Evolutionary conservation across 2,329 filamentous ascomycete genomes (phyloP).

Genomic region (Ophiostoma montium): DNA sequence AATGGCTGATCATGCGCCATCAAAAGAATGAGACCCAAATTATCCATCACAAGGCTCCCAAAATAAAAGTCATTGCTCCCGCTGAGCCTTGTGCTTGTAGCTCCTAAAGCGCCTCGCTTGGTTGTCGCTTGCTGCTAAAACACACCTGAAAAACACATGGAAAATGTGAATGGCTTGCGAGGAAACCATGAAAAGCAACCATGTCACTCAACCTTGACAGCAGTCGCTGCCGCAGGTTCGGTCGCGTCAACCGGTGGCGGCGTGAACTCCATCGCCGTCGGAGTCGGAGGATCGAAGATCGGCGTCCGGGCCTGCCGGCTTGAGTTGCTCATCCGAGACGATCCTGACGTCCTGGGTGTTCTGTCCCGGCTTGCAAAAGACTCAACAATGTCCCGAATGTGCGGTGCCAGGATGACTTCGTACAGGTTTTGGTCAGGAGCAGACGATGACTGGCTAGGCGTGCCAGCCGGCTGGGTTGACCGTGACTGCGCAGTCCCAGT

Average conservation of each 20-base stretch:
- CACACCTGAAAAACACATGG: neutral
- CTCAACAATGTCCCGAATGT: constrained; percentile 9
- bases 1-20: too few relatives aligned
- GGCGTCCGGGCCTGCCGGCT: neutral
- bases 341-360: neutral
- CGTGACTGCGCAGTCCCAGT: neutral
- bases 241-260: neutral
- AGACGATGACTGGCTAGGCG: neutral
- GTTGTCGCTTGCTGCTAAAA: too few relatives aligned
- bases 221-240: neutral
- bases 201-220: neutral
- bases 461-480: neutral
- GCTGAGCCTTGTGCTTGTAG: too few relatives aligned
- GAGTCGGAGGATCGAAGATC: constrained; percentile 11
- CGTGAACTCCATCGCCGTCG: constrained; percentile 11
- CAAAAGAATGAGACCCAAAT: too few relatives aligned
- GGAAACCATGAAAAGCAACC: neutral
- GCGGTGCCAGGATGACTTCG: constrained; percentile 8
- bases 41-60: too few relatives aligned
- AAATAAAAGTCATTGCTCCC: too few relatives aligned
- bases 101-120: too few relatives aligned
- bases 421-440: constrained; percentile 5
- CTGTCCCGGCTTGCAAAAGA: neutral
- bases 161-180: neutral
- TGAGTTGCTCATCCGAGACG: neutral